These are phyloP conservation scores for Solanum aculeatissimum DNA, from an alignment of 305 asterid genomes.

Conservation along the genomic window DNA sequence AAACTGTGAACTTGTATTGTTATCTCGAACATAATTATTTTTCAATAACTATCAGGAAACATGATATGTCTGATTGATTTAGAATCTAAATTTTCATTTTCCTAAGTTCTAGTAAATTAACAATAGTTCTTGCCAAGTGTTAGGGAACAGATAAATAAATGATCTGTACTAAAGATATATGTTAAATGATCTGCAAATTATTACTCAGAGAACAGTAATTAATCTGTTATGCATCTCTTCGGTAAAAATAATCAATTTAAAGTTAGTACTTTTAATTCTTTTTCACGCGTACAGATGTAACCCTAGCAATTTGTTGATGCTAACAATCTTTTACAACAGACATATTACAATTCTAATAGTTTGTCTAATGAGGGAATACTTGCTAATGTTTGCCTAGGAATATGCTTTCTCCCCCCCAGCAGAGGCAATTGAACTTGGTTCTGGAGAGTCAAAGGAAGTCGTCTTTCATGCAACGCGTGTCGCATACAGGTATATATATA, in stretches of 20 bases:
- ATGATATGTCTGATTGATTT: not conserved
- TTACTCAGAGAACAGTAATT: not conserved
- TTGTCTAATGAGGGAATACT: not conserved
- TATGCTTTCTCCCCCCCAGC: constrained; percentile 95
- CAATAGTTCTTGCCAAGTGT: not conserved
- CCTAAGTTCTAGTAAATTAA: not conserved
- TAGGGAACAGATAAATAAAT: not conserved
- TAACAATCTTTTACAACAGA: not conserved
- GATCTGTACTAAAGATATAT: not conserved
- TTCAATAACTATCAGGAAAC: not conserved
- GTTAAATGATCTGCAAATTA: not conserved
- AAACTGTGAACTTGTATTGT: not conserved
- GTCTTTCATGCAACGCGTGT: constrained; percentile 83
- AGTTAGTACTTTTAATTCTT: not conserved
- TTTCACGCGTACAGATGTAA: not conserved
- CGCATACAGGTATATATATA: constrained; percentile 59
- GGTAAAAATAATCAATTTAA: not conserved
- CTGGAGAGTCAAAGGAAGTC: constrained; percentile 86
- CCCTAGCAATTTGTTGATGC: not conserved
- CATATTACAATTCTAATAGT: not conserved
- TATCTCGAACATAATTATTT: not conserved
- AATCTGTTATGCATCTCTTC: not conserved
- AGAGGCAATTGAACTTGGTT: constrained; percentile 74
- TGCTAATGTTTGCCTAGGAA: constrained; percentile 42
- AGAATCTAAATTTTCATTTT: too few relatives aligned